phyloP scores from a whole-genome alignment of 2,329 filamentous ascomycete species.

The Trichophyton verrucosum region DNA sequence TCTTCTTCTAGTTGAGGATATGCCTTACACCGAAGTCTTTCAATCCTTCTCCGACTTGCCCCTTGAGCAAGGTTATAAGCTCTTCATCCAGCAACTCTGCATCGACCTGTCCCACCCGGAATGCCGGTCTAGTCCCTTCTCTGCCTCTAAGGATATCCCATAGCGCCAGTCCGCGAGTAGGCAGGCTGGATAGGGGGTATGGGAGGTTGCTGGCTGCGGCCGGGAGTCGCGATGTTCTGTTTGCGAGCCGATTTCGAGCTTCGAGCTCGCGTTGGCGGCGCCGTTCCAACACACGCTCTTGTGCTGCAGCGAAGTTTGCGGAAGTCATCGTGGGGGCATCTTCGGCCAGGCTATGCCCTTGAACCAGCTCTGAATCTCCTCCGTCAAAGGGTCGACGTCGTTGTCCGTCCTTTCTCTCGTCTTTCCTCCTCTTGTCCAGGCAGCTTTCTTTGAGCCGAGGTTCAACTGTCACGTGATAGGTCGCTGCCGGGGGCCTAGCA shows the following conservation, averaged over 20 bases:
- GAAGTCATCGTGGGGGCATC: conserved; percentile 40
- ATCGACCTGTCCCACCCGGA: conserved; percentile 91
- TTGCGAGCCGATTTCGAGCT: conserved; percentile 42
- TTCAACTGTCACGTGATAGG: not conserved
- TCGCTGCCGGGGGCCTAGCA: no score
- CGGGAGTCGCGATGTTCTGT: conserved; percentile 38
- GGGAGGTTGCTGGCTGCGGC: conserved; percentile 47
- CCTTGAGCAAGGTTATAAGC: conserved; percentile 69
- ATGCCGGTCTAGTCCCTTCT: conserved; percentile 70
- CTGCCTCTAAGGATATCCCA: conserved; percentile 64
- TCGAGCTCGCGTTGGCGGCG: conserved; percentile 62
- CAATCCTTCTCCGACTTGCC: conserved; percentile 74
- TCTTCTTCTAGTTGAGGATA: no score
- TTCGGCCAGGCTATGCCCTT: conserved; percentile 8
- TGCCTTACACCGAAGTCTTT: conserved; percentile 64
- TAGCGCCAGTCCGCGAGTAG: conserved; percentile 31
- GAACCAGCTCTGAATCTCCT: not conserved
- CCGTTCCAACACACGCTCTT: conserved; percentile 71
- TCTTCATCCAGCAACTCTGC: conserved; percentile 92
- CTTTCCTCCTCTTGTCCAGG: not conserved
- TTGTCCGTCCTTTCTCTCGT: not conserved
- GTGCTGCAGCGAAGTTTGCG: conserved; percentile 73
- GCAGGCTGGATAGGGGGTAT: conserved; percentile 49
- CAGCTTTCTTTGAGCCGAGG: not conserved
- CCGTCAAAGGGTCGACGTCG: not conserved